phyloP scores from a whole-genome alignment of 1,284 basidiomycete species.

The Ustilago trichophora region DNA sequence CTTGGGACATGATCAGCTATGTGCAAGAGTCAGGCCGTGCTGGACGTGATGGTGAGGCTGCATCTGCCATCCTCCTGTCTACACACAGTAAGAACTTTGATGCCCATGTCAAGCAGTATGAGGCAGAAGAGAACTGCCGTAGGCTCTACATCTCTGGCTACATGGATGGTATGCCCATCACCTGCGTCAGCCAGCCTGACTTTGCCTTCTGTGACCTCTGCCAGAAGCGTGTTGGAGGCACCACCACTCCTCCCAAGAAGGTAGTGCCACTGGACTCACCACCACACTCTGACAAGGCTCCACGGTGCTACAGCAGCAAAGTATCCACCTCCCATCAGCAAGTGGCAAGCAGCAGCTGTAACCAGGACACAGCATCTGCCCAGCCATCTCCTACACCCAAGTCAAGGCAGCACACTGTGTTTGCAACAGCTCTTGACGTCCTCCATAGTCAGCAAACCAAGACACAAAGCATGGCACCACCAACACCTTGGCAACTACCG shows the following conservation, averaged over 20 bases:
- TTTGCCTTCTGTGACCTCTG: conserved; percentile 6
- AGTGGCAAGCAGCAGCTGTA: neutral
- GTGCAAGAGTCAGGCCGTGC: conserved; percentile 4
- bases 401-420: too few relatives aligned
- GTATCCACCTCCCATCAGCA: too few relatives aligned
- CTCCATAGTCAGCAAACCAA: too few relatives aligned
- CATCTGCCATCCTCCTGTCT: neutral
- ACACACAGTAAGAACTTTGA: too few relatives aligned
- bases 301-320: too few relatives aligned
- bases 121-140: neutral
- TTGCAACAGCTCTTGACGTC: too few relatives aligned
- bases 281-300: neutral
- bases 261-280: neutral
- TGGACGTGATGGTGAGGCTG: neutral
- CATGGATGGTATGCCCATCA: neutral
- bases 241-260: neutral
- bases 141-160: neutral
- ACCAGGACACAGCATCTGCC: neutral
- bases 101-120: neutral
- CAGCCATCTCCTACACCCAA: too few relatives aligned
- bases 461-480: too few relatives aligned
- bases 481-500: too few relatives aligned
- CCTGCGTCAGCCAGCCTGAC: conserved; percentile 7
- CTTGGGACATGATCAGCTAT: conserved; percentile 7
- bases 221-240: too few relatives aligned